Evolutionary conservation across 164 flowering plant species (phyloP).

Genomic region (Nymphaea thermarum): DNA sequence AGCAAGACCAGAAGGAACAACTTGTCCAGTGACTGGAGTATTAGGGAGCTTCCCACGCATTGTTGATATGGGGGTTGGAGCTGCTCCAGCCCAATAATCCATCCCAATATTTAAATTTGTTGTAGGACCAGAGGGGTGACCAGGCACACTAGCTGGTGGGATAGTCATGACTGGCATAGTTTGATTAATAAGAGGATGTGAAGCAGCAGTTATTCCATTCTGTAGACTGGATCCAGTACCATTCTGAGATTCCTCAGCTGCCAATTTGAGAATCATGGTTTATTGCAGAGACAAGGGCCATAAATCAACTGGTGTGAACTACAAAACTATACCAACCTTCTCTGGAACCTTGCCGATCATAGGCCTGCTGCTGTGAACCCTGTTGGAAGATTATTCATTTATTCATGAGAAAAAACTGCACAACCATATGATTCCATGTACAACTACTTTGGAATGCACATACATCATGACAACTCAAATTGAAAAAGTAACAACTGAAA

Average conservation of each 20-base stretch:
- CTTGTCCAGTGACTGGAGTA: constrained; percentile 45
- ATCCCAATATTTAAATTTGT: constrained; percentile 93
- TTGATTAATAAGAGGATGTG: constrained; percentile 39
- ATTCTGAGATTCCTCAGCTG: constrained; percentile 66
- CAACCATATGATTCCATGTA: background rate
- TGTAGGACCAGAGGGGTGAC: constrained; percentile 66
- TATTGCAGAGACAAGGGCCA: background rate
- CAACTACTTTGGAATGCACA: background rate
- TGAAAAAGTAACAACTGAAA: too few relatives aligned
- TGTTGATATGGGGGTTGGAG: constrained; percentile 44
- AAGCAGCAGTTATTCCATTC: constrained; percentile 29
- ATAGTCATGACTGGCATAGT: constrained; percentile 44
- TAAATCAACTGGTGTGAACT: background rate
- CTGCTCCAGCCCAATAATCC: constrained; percentile 86
- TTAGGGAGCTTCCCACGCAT: constrained; percentile 58
- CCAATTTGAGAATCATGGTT: background rate
- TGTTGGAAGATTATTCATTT: constrained; percentile 7
- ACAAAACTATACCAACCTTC: constrained; percentile 35
- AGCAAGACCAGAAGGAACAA: constrained; percentile 27
- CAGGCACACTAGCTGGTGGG: constrained; percentile 22
- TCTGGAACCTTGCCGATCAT: constrained; percentile 40
- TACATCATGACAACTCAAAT: too few relatives aligned
- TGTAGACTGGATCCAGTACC: constrained; percentile 31
- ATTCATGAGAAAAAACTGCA: too few relatives aligned
- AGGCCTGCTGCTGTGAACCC: constrained; percentile 67